Evolutionary conservation across 805 yeast species (phyloP).

Genomic region (Ogataea angusta): DNA sequence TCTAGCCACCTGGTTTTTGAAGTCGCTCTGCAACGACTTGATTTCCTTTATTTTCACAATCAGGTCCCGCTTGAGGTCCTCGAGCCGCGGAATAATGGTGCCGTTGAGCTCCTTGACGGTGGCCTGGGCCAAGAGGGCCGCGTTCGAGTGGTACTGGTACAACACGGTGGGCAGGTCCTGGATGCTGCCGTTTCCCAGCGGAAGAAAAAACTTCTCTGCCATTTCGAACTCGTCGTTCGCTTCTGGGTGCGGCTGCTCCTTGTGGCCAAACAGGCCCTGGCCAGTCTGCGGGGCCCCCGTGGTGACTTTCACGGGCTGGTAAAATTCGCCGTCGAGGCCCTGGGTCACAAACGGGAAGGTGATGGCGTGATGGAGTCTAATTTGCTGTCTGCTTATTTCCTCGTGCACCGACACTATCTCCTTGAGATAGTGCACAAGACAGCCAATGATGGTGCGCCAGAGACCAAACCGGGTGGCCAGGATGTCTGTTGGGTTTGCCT

Average conservation of each 20-base stretch:
- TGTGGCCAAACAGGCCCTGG: constrained; percentile 13
- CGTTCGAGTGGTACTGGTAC: constrained; percentile 48
- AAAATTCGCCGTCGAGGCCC: constrained; percentile 38
- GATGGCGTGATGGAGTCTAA: constrained; percentile 77
- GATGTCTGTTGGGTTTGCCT: constrained; percentile 80
- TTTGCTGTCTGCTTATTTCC: constrained; percentile 79
- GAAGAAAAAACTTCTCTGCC: constrained; percentile 57
- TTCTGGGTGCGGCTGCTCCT: constrained; percentile 18
- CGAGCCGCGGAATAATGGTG: constrained; percentile 63
- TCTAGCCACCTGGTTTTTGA: constrained; percentile 67
- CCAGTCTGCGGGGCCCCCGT: constrained; percentile 10
- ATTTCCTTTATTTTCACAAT: constrained; percentile 84
- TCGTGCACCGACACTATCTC: constrained; percentile 86
- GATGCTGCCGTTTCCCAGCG: constrained; percentile 75
- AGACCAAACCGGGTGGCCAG: constrained; percentile 79
- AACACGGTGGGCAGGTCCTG: constrained; percentile 77
- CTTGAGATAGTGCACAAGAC: constrained; percentile 68
- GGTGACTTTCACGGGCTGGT: constrained; percentile 34
- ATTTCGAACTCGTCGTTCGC: constrained; percentile 33
- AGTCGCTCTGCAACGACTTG: constrained; percentile 76
- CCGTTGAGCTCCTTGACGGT: constrained; percentile 58
- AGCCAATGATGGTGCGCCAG: constrained; percentile 78
- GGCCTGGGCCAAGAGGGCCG: constrained; percentile 56
- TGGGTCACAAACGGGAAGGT: constrained; percentile 48
- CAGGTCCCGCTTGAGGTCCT: constrained; percentile 70